Evolutionary conservation across 2,329 filamentous ascomycete species (phyloP).

Genomic region (Neofusicoccum sp.): DNA sequence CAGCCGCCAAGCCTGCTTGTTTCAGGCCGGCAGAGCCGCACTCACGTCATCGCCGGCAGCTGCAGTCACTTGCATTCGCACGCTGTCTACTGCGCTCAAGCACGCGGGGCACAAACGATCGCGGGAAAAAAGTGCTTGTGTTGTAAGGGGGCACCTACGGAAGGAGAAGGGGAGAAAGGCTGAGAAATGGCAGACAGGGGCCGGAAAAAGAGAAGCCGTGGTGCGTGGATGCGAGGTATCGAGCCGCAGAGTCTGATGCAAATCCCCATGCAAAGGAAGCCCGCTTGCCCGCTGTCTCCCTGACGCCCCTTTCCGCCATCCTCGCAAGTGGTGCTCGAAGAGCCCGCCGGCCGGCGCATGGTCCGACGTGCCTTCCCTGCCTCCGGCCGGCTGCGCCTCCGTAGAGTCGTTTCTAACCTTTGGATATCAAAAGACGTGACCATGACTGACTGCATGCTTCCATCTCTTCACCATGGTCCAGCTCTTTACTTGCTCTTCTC

Average conservation of each 20-base stretch:
- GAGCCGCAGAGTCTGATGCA: conserved; percentile 21
- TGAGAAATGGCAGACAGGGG: conserved; percentile 14
- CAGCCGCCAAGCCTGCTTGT: conserved; percentile 7
- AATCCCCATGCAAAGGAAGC: conserved; percentile 20
- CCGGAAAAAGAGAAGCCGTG: conserved; percentile 9
- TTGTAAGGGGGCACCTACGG: conserved; percentile 11
- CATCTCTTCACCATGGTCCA: conserved; percentile 12
- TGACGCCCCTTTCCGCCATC: conserved; percentile 10
- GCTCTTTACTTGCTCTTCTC: conserved; percentile 19
- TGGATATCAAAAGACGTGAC: conserved; percentile 23
- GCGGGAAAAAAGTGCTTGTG: conserved; percentile 3
- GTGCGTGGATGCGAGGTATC: conserved; percentile 21
- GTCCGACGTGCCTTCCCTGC: neutral
- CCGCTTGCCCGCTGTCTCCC: conserved; percentile 20
- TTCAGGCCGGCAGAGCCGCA: conserved; percentile 16
- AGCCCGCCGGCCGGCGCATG: conserved; percentile 7
- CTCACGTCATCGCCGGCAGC: conserved; percentile 8
- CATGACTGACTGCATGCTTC: conserved; percentile 13
- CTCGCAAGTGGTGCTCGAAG: conserved; percentile 14
- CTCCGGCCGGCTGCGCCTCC: neutral
- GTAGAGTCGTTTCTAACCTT: conserved; percentile 20
- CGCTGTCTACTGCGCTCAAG: neutral
- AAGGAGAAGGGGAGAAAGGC: conserved; percentile 2
- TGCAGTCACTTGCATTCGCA: neutral
- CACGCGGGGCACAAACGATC: neutral